Conservation (phyloP, 2,329 filamentous ascomycete species). For the Claviceps pazoutovae region DNA sequence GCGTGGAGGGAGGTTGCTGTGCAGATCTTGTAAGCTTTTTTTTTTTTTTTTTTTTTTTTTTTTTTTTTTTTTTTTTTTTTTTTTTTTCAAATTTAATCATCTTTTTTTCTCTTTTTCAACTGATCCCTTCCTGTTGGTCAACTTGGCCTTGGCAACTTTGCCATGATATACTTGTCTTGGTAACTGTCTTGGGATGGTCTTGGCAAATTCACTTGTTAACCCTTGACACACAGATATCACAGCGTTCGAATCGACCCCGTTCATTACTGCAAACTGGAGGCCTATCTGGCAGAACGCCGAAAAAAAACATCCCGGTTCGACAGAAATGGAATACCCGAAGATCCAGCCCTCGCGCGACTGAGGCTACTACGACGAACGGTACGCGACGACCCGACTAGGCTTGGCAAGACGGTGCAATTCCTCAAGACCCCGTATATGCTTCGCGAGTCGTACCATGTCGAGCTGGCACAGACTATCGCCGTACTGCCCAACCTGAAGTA, state of each 20-base stretch:
- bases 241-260: slow-evolving; percentile 88
- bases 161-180: not conserved
- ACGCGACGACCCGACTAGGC: slow-evolving; percentile 54
- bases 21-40: slow-evolving; percentile 44
- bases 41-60: too few species aligned
- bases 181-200: too few species aligned
- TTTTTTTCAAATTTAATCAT: not conserved
- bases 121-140: too few species aligned
- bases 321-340: slow-evolving; percentile 65
- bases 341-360: slow-evolving; percentile 63
- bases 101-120: not conserved
- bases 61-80: too few species aligned
- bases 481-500: slow-evolving; percentile 76
- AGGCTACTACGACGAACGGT: slow-evolving; percentile 70
- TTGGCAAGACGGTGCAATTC: slow-evolving; percentile 59
- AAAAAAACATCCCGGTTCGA: slow-evolving; percentile 61
- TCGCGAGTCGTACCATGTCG: slow-evolving; percentile 70
- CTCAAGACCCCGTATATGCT: slow-evolving; percentile 93
- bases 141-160: not conserved
- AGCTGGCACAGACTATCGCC: slow-evolving; percentile 73
- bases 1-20: slow-evolving; percentile 49
- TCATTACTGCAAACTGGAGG: slow-evolving; percentile 85
- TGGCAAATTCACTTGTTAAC: not conserved
- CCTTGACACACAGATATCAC: slow-evolving; percentile 47
- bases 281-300: slow-evolving; percentile 63